phyloP scores from a whole-genome alignment of 495 filamentous ascomycete genomes.

The Aspergillus ellipticus region DNA sequence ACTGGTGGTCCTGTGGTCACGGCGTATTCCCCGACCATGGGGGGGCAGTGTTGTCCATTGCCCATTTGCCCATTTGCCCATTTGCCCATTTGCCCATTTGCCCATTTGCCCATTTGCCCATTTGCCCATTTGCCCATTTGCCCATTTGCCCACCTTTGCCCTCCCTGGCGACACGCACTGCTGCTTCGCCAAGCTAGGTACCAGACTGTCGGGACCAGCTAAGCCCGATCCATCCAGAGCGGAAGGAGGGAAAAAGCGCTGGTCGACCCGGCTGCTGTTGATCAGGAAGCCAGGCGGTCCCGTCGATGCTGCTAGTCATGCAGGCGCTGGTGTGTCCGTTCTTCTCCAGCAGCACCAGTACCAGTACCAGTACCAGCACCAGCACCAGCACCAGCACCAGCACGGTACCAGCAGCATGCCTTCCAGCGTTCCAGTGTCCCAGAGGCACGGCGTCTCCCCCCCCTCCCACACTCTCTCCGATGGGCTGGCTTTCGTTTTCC shows the following conservation, averaged over 20 bases:
- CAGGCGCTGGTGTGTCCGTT: constrained; percentile 6
- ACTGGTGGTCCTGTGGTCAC: too few species aligned
- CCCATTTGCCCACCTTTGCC: too few species aligned
- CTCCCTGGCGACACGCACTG: constrained; percentile 29
- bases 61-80: too few species aligned
- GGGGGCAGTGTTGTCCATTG: constrained; percentile 25
- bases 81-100: too few species aligned
- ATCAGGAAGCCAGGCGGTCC: constrained; percentile 14
- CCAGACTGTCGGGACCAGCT: constrained; percentile 35
- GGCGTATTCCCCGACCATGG: too few species aligned
- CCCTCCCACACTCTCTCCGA: neutral
- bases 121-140: too few species aligned
- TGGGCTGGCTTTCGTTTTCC: neutral
- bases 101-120: too few species aligned
- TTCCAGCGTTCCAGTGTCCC: neutral
- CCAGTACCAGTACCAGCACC: too few species aligned
- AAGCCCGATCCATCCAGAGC: constrained; percentile 19
- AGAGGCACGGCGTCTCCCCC: constrained; percentile 5
- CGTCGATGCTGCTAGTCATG: constrained; percentile 6
- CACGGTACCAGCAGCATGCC: too few species aligned
- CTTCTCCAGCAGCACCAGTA: neutral
- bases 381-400: too few species aligned
- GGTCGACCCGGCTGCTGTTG: constrained; percentile 12
- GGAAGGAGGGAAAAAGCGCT: constrained; percentile 8
- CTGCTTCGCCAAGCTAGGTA: constrained; percentile 30